Evolutionary conservation across 495 filamentous ascomycete genomes (phyloP).

Genomic region (Astrocystis sublimbata): DNA sequence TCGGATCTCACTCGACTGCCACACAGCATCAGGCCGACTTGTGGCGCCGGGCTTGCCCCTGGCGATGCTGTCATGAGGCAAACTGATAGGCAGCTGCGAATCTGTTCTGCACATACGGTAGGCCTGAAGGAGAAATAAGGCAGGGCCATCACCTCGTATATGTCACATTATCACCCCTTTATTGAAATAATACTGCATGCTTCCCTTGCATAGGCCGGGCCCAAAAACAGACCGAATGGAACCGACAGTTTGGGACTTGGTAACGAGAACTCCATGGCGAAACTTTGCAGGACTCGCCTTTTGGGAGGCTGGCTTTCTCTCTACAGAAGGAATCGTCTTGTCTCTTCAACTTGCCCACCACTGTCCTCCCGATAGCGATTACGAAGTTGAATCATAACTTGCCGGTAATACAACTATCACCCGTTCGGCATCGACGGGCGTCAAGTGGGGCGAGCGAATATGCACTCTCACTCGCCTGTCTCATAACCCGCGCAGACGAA

Average conservation of each 20-base stretch:
- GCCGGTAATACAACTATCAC: too few species aligned
- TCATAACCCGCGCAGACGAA: not conserved
- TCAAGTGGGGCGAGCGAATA: not conserved
- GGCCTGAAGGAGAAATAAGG: constrained; percentile 11
- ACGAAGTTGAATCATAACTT: too few species aligned
- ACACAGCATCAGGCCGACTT: constrained; percentile 13
- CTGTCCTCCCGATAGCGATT: not conserved
- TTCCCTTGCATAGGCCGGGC: constrained; percentile 13
- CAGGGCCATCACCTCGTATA: constrained; percentile 21
- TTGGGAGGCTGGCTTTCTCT: too few species aligned
- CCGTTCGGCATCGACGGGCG: constrained; percentile 1
- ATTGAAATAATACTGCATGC: constrained; percentile 7
- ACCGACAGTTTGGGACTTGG: constrained; percentile 20
- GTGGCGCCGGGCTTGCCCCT: constrained; percentile 18
- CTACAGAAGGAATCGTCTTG: not conserved
- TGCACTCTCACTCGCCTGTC: too few species aligned
- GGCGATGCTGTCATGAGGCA: constrained; percentile 9
- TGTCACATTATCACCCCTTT: constrained; percentile 20
- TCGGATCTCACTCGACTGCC: constrained; percentile 17
- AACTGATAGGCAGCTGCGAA: not conserved
- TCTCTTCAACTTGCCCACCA: not conserved
- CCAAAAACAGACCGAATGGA: constrained; percentile 12
- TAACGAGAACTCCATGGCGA: constrained; percentile 11
- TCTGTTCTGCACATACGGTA: constrained; percentile 5
- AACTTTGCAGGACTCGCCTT: not conserved